Evolutionary conservation across 139 green algal species (phyloP).

Genomic region (Coccomyxa sp.): DNA sequence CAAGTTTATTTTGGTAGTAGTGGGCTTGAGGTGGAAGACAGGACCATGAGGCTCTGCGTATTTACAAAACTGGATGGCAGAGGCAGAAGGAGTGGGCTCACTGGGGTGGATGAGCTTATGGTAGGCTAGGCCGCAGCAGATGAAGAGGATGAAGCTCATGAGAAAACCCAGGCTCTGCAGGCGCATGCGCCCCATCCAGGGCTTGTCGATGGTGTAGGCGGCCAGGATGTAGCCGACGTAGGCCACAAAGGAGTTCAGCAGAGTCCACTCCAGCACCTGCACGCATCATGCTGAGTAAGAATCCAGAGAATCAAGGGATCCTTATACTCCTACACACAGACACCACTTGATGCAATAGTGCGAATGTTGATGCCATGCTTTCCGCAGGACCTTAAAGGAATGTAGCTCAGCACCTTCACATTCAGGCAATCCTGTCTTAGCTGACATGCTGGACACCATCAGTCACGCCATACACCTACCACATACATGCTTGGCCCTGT

Average conservation of each 20-base stretch:
- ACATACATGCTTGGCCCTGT: not conserved
- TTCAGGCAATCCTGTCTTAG: too few relatives aligned
- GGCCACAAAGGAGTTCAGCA: constrained; percentile 57
- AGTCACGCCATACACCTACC: too few relatives aligned
- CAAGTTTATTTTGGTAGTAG: too few relatives aligned
- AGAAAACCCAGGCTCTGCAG: constrained; percentile 56
- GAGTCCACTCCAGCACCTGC: constrained; percentile 39
- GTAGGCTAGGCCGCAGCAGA: constrained; percentile 49
- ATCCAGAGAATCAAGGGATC: not conserved
- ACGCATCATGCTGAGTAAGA: not conserved
- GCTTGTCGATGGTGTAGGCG: constrained; percentile 55
- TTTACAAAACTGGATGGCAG: too few relatives aligned
- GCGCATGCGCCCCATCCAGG: constrained; percentile 46
- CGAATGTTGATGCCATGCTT: not conserved
- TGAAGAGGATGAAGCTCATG: constrained; percentile 59
- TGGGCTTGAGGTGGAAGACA: too few relatives aligned
- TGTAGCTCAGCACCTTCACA: not conserved
- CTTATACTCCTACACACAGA: not conserved
- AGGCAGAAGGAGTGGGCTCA: not conserved
- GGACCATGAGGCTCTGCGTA: too few relatives aligned
- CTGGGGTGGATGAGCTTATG: constrained; percentile 18
- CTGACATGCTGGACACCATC: too few relatives aligned
- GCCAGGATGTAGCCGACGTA: constrained; percentile 65
- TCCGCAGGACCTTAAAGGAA: not conserved
- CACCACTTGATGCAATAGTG: not conserved